phyloP scores from a whole-genome alignment of 2,329 filamentous ascomycete genomes.

The Bipolaris cookei region DNA sequence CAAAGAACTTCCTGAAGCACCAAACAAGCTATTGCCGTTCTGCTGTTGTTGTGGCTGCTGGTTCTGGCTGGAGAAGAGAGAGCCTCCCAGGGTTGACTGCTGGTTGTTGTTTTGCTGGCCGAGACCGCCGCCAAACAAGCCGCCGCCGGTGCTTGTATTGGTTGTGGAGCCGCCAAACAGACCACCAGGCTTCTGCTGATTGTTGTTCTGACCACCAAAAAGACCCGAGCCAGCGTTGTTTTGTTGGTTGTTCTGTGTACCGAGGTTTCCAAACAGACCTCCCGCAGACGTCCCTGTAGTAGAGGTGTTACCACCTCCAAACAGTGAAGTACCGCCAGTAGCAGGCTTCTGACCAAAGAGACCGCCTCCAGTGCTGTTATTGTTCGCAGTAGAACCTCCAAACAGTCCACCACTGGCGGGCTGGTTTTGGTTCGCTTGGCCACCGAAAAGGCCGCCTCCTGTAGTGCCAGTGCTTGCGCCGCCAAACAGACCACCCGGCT shows the following conservation, averaged over 20 bases:
- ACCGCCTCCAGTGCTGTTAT: slow-evolving; percentile 41
- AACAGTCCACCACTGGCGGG: slow-evolving; percentile 51
- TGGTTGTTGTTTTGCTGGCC: slow-evolving; percentile 52
- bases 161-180: slow-evolving; percentile 48
- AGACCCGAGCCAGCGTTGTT: slow-evolving; percentile 41
- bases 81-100: slow-evolving; percentile 45
- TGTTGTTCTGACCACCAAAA: slow-evolving; percentile 52
- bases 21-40: slow-evolving; percentile 58
- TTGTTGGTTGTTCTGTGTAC: slow-evolving; percentile 42
- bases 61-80: slow-evolving; percentile 54
- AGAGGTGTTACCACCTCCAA: slow-evolving; percentile 34
- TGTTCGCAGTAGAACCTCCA: slow-evolving; percentile 56
- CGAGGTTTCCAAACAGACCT: slow-evolving; percentile 46
- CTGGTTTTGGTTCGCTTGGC: slow-evolving; percentile 41
- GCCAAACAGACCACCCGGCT: slow-evolving; percentile 50
- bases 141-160: slow-evolving; percentile 50
- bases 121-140: slow-evolving; percentile 54
- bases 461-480: slow-evolving; percentile 38
- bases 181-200: slow-evolving; percentile 54
- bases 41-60: slow-evolving; percentile 51
- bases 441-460: slow-evolving; percentile 59
- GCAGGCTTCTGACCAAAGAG: slow-evolving; percentile 51
- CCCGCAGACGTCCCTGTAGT: slow-evolving; percentile 29
- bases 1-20: slow-evolving; percentile 56
- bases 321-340: slow-evolving; percentile 31